Base-by-base conservation (phyloP, 2,329 filamentous ascomycete species). In the Pseudogymnoascus sp. region DNA sequence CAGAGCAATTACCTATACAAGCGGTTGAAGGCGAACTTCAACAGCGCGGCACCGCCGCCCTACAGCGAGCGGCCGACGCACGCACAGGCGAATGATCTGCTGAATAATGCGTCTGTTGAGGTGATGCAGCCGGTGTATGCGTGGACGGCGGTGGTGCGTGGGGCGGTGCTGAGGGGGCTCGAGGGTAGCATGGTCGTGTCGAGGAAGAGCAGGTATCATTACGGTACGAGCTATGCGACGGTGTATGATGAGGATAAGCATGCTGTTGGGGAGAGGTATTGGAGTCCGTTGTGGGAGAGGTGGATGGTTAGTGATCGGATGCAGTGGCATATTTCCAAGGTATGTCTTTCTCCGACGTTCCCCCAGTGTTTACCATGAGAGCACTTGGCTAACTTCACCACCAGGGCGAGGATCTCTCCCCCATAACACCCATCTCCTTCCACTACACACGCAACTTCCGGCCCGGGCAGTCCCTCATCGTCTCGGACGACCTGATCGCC, bases 401-500 rank as follows among this genome's bases (percentile, higher is more conserved):
- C 63, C 66, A 89, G 86, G 89, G 88, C 63, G 88, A 91, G 67
- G 83, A 88, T 38, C 82, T 92, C 38, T 91, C 88, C 6, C 86
- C 89, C n/a, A 78, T 85, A 0, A 80, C 83, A 1, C 89, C 90
- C 0, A 87, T 92, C 63, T 88, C 88, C 2, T 92, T 93, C 75
- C 89, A 92, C 77, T 93, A 92, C 75, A 92, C 90, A 2, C 86
- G 90, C 65, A 93, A 92, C 74, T 93, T 93, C 76, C 66, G 89
- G 1, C 88, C 89, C 0, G 87, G 88, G 0, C 90, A 92, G 74
- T 89, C 87, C 0, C 81, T 92, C 5, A 75, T 91, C 3, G 90
- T 93, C 5, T 89, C 90, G 60, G 90, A 93, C 73, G 89, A 93
- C 69, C 77, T 93, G 38, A 90, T 92, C 64, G 88, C 87, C 3